Evolutionary conservation across 2,329 filamentous ascomycete species (phyloP), one percentile per base, ranked within the genome.

Genomic region (Blastomyces gilchristii): DNA sequence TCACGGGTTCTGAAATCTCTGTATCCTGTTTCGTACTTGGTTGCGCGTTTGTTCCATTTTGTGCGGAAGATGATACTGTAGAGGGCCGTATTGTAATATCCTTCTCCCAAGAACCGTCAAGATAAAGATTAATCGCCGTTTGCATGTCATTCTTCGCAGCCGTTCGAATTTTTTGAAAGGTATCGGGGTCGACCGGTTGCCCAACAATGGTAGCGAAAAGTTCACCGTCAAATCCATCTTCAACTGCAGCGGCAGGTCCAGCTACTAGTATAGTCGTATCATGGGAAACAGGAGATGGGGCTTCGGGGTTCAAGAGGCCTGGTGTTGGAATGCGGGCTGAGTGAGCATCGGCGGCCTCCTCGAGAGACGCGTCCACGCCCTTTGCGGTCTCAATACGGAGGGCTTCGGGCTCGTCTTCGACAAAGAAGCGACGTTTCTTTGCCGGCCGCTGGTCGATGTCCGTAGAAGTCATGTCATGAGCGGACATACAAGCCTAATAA

Each of bases 391-490:
- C 61, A 5, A 54, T 54, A 45, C 56, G n/a, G 25, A 14, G 5
- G 22, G n/a, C 11, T 52, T 60, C 54, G 45, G 7, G 66, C 58
- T 69, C 68, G 37, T 82, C 79, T 54, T 85, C 82, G 18, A 80
- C 77, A 67, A 87, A 87, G 74, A 87, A 87, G 37, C 85, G 81
- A 65, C 83, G 79, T 73, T 85, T 86, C 74, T 87, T 87, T 31
- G 74, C 72, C 4, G 85, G 85, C 25, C 82, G 76, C 54, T 83
- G 78, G 59, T 83, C 78, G 56, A 80, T 70, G 63, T 79, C 75
- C 67, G 71, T 68, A 52, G 70, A 71, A 63, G 69, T 72, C 76
- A 79, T 78, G 53, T 47, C 61, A 16, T 34, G 41, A 28, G 45
- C 14, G 39, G 58, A 8, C 58, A 59, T 49, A 37, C 9, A 16